These are phyloP conservation scores for Bipolaris zeicola DNA, from an alignment of 2,329 filamentous ascomycete species.

Conservation along the genomic window DNA sequence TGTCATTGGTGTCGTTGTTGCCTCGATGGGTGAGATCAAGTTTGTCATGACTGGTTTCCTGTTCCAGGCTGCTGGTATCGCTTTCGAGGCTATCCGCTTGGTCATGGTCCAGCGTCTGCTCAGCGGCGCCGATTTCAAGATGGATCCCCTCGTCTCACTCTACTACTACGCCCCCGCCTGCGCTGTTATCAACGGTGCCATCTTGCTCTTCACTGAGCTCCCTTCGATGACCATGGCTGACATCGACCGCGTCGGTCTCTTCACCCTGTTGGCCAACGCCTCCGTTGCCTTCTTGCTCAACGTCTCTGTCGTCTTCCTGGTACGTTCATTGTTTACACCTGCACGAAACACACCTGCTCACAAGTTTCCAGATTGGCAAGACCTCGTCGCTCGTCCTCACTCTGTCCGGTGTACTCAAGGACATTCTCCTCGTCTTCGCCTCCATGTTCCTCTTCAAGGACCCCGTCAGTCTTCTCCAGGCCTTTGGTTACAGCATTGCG, in stretches of 20 bases:
- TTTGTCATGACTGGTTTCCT: slow-evolving; percentile 82
- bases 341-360: slow-evolving; percentile 17
- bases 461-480: slow-evolving; percentile 74
- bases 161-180: slow-evolving; percentile 91
- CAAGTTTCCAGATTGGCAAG: slow-evolving; percentile 72
- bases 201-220: slow-evolving; percentile 76
- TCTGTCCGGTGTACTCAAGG: slow-evolving; percentile 85
- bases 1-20: slow-evolving; percentile 91
- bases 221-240: slow-evolving; percentile 71
- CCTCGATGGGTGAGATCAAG: slow-evolving; percentile 92
- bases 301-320: slow-evolving; percentile 83
- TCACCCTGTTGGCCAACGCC: slow-evolving; percentile 76
- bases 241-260: slow-evolving; percentile 73
- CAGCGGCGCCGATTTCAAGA: slow-evolving; percentile 85
- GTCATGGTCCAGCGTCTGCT: slow-evolving; percentile 85
- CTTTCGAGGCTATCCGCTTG: slow-evolving; percentile 81
- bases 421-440: slow-evolving; percentile 79
- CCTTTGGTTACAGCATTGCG: slow-evolving; percentile 83
- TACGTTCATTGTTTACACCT: slow-evolving; percentile 55
- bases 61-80: slow-evolving; percentile 77
- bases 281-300: slow-evolving; percentile 80
- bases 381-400: slow-evolving; percentile 86
- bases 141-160: slow-evolving; percentile 85
- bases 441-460: slow-evolving; percentile 84
- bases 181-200: slow-evolving; percentile 77